Conservation (phyloP, 345 rosid species). For the Camelina sativa region DNA sequence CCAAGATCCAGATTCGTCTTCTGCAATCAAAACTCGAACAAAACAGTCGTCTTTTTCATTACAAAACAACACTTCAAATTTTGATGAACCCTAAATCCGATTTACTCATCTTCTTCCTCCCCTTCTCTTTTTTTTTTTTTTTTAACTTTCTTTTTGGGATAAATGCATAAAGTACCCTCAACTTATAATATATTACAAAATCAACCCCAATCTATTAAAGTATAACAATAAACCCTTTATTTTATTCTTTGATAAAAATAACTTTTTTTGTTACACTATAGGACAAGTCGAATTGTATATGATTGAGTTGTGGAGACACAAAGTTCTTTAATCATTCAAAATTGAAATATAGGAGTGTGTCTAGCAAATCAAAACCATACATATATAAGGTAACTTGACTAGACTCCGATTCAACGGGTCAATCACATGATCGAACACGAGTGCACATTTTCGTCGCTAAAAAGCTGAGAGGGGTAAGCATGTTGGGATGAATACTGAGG, state of each 20-base stretch:
- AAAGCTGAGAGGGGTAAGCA: constrained; percentile 41
- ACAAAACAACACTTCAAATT: background rate
- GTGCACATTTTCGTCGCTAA: constrained; percentile 57
- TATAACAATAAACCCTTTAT: background rate
- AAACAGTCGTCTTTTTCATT: background rate
- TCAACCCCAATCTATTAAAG: background rate
- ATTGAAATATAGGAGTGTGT: background rate
- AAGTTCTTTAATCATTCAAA: background rate
- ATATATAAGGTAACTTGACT: background rate
- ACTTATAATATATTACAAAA: constrained; percentile 18
- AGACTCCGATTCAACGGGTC: background rate
- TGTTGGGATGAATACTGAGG: constrained; percentile 47
- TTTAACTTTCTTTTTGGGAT: no score
- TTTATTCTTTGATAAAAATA: no score
- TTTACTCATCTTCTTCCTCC: background rate
- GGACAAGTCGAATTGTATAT: background rate
- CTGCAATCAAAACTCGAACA: constrained; percentile 6
- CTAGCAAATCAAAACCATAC: constrained; percentile 15
- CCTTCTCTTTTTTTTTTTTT: background rate
- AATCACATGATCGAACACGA: constrained; percentile 60
- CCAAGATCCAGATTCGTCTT: constrained; percentile 31
- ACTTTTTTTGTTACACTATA: background rate
- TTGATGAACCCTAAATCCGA: constrained; percentile 36
- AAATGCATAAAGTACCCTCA: constrained; percentile 15
- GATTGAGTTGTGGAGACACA: background rate